phyloP scores from a whole-genome alignment of 441 rosid genomes.

The Adansonia rubrostipa region DNA sequence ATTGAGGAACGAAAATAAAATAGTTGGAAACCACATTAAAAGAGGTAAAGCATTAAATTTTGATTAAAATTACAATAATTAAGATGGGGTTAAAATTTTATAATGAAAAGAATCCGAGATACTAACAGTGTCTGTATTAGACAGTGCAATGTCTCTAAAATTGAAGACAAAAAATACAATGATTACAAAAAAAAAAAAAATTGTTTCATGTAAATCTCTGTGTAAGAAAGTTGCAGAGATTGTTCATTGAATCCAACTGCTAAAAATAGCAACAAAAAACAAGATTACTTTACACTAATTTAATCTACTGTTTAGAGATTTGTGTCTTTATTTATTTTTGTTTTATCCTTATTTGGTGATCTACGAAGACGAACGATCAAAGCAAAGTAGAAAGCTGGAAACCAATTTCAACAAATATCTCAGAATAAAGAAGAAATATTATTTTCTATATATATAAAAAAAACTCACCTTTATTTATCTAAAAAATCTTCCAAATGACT shows the following conservation, averaged over 20 bases:
- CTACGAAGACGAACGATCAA: background rate
- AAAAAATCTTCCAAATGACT: background rate
- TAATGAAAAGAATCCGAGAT: too few species aligned
- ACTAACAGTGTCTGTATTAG: conserved; percentile 31
- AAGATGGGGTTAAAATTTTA: too few species aligned
- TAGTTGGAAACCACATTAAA: background rate
- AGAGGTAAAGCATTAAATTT: too few species aligned
- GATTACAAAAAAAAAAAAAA: conserved; percentile 14
- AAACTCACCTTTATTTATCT: conserved; percentile 26
- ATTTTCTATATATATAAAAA: background rate
- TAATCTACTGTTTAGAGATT: background rate
- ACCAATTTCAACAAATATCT: background rate
- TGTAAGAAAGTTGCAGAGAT: conserved; percentile 11
- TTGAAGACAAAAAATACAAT: conserved; percentile 32
- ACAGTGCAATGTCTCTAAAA: conserved; percentile 51
- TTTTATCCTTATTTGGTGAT: conserved; percentile 5
- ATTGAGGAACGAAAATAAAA: background rate
- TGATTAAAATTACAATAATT: too few species aligned
- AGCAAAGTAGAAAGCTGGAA: background rate
- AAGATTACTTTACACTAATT: background rate
- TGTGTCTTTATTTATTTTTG: background rate
- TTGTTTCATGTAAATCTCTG: conserved; percentile 34
- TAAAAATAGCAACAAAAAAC: background rate
- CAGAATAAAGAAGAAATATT: background rate
- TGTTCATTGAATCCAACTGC: conserved; percentile 32